Evolutionary conservation across 116 monocot genomes (phyloP).

Genomic region (Dioscorea cayenensis): DNA sequence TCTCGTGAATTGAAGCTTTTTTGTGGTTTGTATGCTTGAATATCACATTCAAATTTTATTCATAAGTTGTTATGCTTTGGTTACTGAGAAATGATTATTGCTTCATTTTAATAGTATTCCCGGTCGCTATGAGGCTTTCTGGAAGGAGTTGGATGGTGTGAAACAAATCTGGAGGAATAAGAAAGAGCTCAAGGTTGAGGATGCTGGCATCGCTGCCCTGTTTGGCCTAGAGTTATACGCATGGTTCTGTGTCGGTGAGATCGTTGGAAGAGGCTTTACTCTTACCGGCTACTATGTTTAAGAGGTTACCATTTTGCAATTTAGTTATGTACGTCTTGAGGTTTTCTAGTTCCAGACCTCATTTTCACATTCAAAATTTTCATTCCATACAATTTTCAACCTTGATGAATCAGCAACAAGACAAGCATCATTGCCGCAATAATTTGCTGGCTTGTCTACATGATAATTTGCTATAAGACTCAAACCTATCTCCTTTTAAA

Average conservation of each 20-base stretch:
- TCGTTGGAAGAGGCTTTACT: slow-evolving; percentile 82
- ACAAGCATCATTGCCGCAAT: not conserved
- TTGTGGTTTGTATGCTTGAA: no score
- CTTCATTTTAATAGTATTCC: slow-evolving; percentile 52
- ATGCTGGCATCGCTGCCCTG: slow-evolving; percentile 71
- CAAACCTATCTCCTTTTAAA: no score
- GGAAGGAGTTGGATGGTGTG: slow-evolving; percentile 71
- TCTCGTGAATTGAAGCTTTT: not conserved
- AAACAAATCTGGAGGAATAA: slow-evolving; percentile 76
- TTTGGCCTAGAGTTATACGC: slow-evolving; percentile 79
- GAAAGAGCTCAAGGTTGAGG: slow-evolving; percentile 81
- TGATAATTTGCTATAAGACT: no score
- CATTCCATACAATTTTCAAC: not conserved
- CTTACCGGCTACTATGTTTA: slow-evolving; percentile 77
- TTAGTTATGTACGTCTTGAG: not conserved
- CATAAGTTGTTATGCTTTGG: no score
- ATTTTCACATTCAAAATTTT: not conserved
- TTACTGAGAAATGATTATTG: not conserved
- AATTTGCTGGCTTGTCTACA: not conserved
- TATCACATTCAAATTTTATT: no score
- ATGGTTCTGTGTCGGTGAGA: slow-evolving; percentile 81
- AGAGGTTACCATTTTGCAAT: not conserved
- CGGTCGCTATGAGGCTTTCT: slow-evolving; percentile 65
- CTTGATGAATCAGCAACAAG: not conserved
- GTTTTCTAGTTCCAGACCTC: not conserved